Evolutionary conservation across 2,329 filamentous ascomycete genomes (phyloP), one percentile per base, ranked within the genome.

Genomic region (Ascochyta koolunga): DNA sequence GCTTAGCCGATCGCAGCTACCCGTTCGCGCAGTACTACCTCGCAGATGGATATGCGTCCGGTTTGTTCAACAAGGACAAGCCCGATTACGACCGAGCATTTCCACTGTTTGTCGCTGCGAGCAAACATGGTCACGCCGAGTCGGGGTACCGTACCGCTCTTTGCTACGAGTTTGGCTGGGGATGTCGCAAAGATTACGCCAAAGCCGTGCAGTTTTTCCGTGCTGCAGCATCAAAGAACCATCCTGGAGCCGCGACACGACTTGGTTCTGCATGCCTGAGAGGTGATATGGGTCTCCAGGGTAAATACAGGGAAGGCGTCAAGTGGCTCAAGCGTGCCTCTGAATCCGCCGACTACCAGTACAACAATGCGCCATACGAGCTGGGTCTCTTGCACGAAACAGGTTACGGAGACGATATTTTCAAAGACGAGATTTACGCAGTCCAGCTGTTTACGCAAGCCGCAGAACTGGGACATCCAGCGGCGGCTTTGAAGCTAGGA

Each of bases 131-230:
- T 27, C 95, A 99, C 74, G 92, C 95, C 41, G 95, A 99, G 79
- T 95, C 95, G 51, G 93, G 89, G 31, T 99, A 97, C 76, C 89
- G 95, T 50, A 89, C 93, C 46, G 95, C 90, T 15, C 82, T 99
- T 50, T 97, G 93, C 79, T 98, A 98, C 78, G 95, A 99, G 75
- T 98, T 97, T 76, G 95, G 93, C 58, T 99, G 95, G 95, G 95
- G 95, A 35, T 96, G 89, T 68, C 87, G 91, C 52, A 91, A 91
- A 68, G 92, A 97, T 68, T 89, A 90, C 52, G 86, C 89, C 43
- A 97, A 97, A 77, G 93, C 95, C 37, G 90, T 96, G 1, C 93
- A 98, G 72, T 99, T 95, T 74, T 89, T 96, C 70, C 88, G 93
- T 49, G 88, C 89, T 58, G 90, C 93, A 9, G 93, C 95, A 2